Conservation (phyloP, 2,329 filamentous ascomycete genomes). For the Phyllosticta citrichinensis region DNA sequence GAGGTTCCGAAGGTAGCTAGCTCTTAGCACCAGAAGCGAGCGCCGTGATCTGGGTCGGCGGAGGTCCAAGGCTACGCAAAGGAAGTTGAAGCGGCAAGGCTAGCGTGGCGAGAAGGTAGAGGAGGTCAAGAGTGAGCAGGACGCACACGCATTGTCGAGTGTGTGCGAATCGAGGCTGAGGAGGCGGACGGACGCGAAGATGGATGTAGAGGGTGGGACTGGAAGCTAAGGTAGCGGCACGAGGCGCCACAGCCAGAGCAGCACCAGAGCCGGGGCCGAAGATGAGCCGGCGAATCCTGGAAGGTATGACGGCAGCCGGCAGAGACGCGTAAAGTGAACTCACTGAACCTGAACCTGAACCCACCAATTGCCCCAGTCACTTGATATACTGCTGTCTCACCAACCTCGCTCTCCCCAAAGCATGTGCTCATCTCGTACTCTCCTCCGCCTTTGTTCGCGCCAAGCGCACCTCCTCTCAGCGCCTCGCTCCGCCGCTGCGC, state of each 20-base stretch:
- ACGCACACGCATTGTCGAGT: not conserved
- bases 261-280: not conserved
- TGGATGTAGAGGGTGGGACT: not conserved
- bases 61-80: not conserved
- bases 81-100: not conserved
- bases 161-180: not conserved
- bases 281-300: not conserved
- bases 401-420: not conserved
- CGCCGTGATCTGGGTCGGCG: not conserved
- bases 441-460: constrained; percentile 16
- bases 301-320: not conserved
- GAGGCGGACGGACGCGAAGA: not conserved
- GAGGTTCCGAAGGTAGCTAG: not conserved
- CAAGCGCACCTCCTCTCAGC: constrained; percentile 15
- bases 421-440: constrained; percentile 19
- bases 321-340: not conserved
- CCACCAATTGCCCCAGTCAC: not conserved
- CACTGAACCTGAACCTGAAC: no score
- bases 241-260: no score
- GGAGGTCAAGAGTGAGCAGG: not conserved
- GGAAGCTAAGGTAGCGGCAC: not conserved
- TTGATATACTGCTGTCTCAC: not conserved
- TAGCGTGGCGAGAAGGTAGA: not conserved
- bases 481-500: not conserved
- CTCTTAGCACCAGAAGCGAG: not conserved